Evolutionary conservation across 352 stramenopile genomes (phyloP), one percentile per base, ranked within the genome.

Genomic region (Globisporangium abappressorium): DNA sequence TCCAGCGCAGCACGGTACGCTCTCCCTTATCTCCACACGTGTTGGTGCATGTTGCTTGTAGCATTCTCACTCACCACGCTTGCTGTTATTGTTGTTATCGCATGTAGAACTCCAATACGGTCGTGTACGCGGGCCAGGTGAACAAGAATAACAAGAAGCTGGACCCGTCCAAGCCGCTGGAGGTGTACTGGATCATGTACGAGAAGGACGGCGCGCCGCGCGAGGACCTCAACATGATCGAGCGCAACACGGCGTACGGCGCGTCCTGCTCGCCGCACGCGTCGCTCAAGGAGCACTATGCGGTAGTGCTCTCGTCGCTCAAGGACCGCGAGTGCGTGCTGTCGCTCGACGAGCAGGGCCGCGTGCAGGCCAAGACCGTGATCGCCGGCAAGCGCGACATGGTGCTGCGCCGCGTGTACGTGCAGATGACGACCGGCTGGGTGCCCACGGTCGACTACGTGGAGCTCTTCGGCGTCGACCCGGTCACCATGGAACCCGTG

Each of bases 161-260:
- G 26, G 85, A 94, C 51, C 34, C 72, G 15, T 68, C 66, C 47
- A 89, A 81, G 28, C 87, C 85, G n/a, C 77, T 95, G 54, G 78
- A 85, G 38, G 84, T 93, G 24, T 95, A 80, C 66, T 95, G 87
- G 87, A 88, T 93, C 74, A 95, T 95, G 87, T 95, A 90, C 70
- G 86, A 92, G 67, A 92, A 93, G 71, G 71, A 73, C 22, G 84
- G 83, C 46, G 71, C 76, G 28, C 86, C 86, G 47, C 77, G 77
- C 18, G 87, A 95, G 64, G 87, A 93, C 30, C 79, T 95, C 49
- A 95, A 89, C 66, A 90, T 93, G 82, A 89, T 95, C 61, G 87
- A 95, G 72, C 82, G 87, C 59, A 95, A 91, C 68, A 92, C 78
- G 15, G 87, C 87, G 24, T 95, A 95, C 64, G 87, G 87, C 65